Base-by-base conservation (phyloP, 345 rosid genomes). In the Clarkia xantiana region DNA sequence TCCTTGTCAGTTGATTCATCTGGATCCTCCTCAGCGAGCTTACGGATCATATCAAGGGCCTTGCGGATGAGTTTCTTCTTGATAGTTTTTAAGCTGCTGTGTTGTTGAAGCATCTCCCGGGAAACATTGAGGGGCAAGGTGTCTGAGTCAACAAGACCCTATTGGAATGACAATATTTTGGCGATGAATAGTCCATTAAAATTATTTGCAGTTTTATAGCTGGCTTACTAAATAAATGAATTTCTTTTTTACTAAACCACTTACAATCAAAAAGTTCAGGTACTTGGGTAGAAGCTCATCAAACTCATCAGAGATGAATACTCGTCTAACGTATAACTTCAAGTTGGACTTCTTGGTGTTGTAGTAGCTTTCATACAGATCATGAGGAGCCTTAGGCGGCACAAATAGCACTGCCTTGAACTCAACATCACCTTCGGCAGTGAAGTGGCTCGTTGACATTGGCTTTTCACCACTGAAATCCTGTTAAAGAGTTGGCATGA, bases 81-180 rank as follows among this genome's bases (percentile, higher is more conserved):
- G 49, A 86, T 91, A 57, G 96, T 91, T 72, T 84, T 91, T 67
- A 91, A 75, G 66, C 96, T 91, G 68, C 84, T 75, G 62, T 91
- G 95, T 52, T 80, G 87, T 75, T 91, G 94, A 63, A 86, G 96
- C 98, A 91, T 91, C 74, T 91, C 98, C 59, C 96, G 69, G 25
- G 96, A 91, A 41, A 91, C 98, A 58, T 86, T 91, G 44, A 84
- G 85, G 14, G 94, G 96, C 57, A 91, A 68, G 15, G 96, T 81
- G 64, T 86, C 96, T 2, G 96, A 91, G 74, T 91, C 98, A 69
- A 91, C 93, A 39, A 91, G 94, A 70, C 98, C 98, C 98, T 91
- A 81, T 9, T 11, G 9, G 16, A 15, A 18, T 40, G 51, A 22
- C 12, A 16, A 3, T 49, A 9, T 18, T 19, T 6, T 36, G 9